Conservation (phyloP, 306 rosid genomes). For the Vachellia collinsii region DNA sequence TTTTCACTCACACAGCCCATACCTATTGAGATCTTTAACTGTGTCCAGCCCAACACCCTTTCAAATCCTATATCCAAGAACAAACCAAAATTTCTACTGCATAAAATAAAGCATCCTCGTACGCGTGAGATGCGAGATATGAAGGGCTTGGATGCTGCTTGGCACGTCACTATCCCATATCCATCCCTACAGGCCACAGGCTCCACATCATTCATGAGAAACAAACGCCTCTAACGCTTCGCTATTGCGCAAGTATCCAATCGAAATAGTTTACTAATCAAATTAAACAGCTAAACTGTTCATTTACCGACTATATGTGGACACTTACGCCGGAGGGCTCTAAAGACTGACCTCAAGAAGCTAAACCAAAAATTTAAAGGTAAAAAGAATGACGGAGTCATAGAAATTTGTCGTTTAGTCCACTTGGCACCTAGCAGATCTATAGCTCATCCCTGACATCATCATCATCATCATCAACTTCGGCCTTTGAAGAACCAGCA, state of each 20-base stretch:
- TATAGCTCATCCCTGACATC: conserved; percentile 77
- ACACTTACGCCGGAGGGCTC: conserved; percentile 29
- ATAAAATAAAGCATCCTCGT: not conserved
- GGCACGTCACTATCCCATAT: not conserved
- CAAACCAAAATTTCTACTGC: not conserved
- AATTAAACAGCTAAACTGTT: conserved; percentile 18
- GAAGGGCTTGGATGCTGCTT: not conserved
- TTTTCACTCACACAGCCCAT: not conserved
- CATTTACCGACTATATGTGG: conserved; percentile 17
- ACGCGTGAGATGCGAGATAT: not conserved
- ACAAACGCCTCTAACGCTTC: not conserved
- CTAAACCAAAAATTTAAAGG: conserved; percentile 12
- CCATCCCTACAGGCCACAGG: not conserved
- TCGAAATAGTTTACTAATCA: conserved; percentile 31
- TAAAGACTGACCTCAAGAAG: conserved; percentile 34
- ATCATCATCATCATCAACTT: conserved; percentile 32
- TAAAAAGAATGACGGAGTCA: not conserved
- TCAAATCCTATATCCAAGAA: not conserved
- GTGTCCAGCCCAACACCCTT: not conserved
- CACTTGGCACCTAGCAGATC: conserved; percentile 34
- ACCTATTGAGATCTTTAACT: not conserved
- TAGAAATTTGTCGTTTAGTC: not conserved
- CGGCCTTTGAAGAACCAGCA: conserved; percentile 31
- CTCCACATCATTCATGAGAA: too few relatives aligned
- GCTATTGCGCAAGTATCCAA: not conserved